A percentile compares a stretch with the other conserved stretches of the same genome.
phyloP scores from a whole-genome alignment of 2,329 filamentous ascomycete species.

The Didymella sp. region DNA sequence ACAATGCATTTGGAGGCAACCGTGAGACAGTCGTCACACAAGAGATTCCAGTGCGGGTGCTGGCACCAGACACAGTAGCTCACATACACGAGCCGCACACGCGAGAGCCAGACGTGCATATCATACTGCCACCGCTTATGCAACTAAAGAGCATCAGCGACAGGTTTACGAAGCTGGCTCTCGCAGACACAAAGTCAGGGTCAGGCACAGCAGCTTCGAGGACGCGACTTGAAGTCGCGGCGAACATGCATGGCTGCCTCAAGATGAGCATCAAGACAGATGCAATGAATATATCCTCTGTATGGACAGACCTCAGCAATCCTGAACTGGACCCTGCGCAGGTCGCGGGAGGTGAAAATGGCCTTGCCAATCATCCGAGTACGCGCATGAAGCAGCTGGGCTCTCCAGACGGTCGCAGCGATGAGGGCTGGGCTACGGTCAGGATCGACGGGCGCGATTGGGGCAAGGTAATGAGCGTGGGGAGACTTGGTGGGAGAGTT shows the following conservation, averaged over 20 bases:
- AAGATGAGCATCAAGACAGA: constrained; percentile 83
- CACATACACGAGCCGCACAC: constrained; percentile 92
- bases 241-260: constrained; percentile 92
- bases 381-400: constrained; percentile 72
- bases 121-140: constrained; percentile 82
- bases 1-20: constrained; percentile 59
- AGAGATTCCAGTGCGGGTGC: constrained; percentile 91
- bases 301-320: constrained; percentile 86
- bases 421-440: constrained; percentile 86
- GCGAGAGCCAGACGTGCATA: constrained; percentile 91
- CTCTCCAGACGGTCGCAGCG: constrained; percentile 67
- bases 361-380: constrained; percentile 79
- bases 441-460: constrained; percentile 93
- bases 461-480: constrained; percentile 92
- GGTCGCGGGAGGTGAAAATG: constrained; percentile 69
- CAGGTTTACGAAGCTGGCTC: constrained; percentile 84
- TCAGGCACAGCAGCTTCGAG: constrained; percentile 36
- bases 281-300: constrained; percentile 80
- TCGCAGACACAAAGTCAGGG: constrained; percentile 48
- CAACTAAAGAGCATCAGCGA: constrained; percentile 95
- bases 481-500: constrained; percentile 84
- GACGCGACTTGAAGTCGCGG: constrained; percentile 78
- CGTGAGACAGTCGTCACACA: constrained; percentile 93
- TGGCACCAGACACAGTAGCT: constrained; percentile 83
- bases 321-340: constrained; percentile 83